A percentile compares a stretch with the other conserved stretches of the same genome.
These are phyloP conservation scores for Neurospora crassa DNA, from an alignment of 2,329 filamentous ascomycete genomes.

Conservation along the genomic window DNA sequence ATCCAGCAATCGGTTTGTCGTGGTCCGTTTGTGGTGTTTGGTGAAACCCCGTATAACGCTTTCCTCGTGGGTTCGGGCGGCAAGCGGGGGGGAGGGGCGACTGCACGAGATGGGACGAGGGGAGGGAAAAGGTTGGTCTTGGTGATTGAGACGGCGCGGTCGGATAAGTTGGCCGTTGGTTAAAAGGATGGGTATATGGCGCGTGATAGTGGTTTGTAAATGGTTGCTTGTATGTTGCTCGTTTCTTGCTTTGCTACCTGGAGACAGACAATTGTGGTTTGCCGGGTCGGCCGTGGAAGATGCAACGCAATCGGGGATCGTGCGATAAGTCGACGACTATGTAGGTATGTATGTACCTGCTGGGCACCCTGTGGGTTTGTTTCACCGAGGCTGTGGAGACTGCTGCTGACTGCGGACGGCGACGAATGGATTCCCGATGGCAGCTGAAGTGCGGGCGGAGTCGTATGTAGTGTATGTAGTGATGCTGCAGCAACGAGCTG, in stretches of 20 bases:
- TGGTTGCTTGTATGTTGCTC: background rate
- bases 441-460: background rate
- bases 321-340: background rate
- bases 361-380: background rate
- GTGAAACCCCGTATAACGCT: background rate
- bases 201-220: background rate
- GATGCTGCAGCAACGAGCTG: background rate
- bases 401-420: background rate
- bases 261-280: background rate
- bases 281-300: background rate
- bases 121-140: background rate
- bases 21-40: background rate
- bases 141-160: background rate
- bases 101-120: background rate
- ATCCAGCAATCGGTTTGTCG: background rate
- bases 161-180: background rate
- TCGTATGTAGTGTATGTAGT: background rate
- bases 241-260: background rate
- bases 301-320: background rate
- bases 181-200: background rate
- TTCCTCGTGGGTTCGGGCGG: background rate
- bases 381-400: background rate
- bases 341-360: background rate
- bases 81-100: background rate
- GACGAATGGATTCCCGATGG: background rate